Base-by-base conservation (phyloP, 2,329 filamentous ascomycete genomes). In the Fusarium hostae region DNA sequence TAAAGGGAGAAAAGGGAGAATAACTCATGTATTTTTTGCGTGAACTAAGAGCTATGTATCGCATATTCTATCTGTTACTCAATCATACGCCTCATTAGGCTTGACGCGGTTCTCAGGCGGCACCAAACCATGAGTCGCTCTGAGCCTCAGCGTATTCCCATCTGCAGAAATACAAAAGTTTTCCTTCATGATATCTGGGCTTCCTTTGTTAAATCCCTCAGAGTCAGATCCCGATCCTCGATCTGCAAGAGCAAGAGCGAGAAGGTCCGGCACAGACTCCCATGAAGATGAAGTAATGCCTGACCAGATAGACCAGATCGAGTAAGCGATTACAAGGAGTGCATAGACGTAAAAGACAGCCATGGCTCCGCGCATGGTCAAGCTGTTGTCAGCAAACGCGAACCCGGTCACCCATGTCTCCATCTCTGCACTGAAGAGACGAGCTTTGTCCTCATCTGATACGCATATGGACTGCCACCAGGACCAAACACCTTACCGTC, bases 361-460 rank as follows among this genome's bases (percentile, higher is more conserved):
- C 63, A 66, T 66, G 3, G 61, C 63, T 9, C 61, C 63, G 5
- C 52, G 34, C 63, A 66, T 66, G 7, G 62, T 52, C 9, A 66
- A n/a, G 22, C 63, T 66, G 18, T 66, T 66, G 2, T 66, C 61
- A 3, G 67, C 67, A 51, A 73, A 73, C 2, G 72, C 70, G n/a
- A 61, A 75, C 1, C 72, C 70, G 0, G 72, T 73, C 1, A 75
- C 56, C 70, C 70, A 73, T 2, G 72, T 73, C 44, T 75, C 66
- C 72, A 73, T 73, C 22, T 75, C 72, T 0, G 59, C 50, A 9
- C 22, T 37, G 13, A 68, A 64, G 56, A 60, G 61, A 0, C 47
- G 56, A 15, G 41, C 30, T 18, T 63, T 58, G 6, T 70, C 70
- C 6, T 63, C 55, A 0, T 35, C 32, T 5, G 67, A 66, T 20